These are phyloP conservation scores for Ramichloridium luteum DNA, from an alignment of 2,329 filamentous ascomycete species.

Conservation along the genomic window DNA sequence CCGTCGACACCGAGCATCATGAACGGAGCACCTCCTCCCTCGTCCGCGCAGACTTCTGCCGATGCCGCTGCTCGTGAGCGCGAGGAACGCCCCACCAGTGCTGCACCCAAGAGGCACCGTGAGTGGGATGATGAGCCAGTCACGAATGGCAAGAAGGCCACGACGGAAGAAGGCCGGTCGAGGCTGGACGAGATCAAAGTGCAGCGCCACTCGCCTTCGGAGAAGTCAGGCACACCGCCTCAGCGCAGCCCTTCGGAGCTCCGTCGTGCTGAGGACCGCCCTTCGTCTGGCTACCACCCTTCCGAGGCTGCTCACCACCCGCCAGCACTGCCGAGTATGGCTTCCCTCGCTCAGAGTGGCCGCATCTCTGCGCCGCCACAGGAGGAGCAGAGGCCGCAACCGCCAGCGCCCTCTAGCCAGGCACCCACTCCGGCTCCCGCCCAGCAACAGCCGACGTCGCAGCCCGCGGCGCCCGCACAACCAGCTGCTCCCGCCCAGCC, in stretches of 20 bases:
- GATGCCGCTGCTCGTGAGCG: constrained; percentile 54
- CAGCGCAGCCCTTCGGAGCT: constrained; percentile 66
- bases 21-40: constrained; percentile 55
- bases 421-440: constrained; percentile 11
- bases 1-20: constrained; percentile 48
- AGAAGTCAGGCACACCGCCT: constrained; percentile 48
- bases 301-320: constrained; percentile 86
- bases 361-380: constrained; percentile 41
- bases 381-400: constrained; percentile 29
- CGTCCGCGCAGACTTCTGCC: constrained; percentile 44
- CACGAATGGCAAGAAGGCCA: constrained; percentile 58
- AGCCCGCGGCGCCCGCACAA: constrained; percentile 31
- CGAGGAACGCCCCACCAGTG: constrained; percentile 67
- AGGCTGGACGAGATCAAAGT: constrained; percentile 74
- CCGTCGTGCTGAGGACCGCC: constrained; percentile 50
- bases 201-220: constrained; percentile 46
- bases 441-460: constrained; percentile 32
- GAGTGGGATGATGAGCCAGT: constrained; percentile 78
- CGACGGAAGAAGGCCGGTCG: constrained; percentile 76
- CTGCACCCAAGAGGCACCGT: constrained; percentile 67
- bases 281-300: constrained; percentile 62
- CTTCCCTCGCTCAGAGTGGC: constrained; percentile 32
- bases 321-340: constrained; percentile 46
- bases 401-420: constrained; percentile 7
- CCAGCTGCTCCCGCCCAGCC: constrained; percentile 25